A percentile compares a stretch with the other conserved stretches of the same genome.
These are phyloP conservation scores for Pezizomycotina sp. DNA, from an alignment of 2,329 filamentous ascomycete species.

Conservation along the genomic window DNA sequence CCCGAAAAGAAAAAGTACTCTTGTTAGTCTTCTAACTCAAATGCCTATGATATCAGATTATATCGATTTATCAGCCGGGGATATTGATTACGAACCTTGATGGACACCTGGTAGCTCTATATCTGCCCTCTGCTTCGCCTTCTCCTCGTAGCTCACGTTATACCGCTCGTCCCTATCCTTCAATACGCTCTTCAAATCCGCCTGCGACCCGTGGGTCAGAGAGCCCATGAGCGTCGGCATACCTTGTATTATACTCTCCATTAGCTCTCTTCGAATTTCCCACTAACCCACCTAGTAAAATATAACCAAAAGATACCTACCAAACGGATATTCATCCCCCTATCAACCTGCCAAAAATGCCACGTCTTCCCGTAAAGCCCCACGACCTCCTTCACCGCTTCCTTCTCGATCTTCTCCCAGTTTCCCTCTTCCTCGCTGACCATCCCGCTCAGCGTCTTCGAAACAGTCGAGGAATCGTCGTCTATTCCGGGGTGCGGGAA, in stretches of 20 bases:
- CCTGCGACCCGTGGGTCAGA: constrained; percentile 35
- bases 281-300: too few relatives aligned
- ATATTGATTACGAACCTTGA: too few relatives aligned
- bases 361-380: constrained; percentile 68
- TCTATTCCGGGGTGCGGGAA: constrained; percentile 43
- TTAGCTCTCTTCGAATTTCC: too few relatives aligned
- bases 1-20: too few relatives aligned
- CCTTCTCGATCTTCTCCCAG: constrained; percentile 61
- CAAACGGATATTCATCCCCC: too few relatives aligned
- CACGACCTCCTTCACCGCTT: constrained; percentile 61
- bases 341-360: constrained; percentile 74
- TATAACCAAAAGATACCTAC: too few relatives aligned
- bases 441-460: too few relatives aligned
- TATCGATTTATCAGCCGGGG: too few relatives aligned
- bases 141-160: constrained; percentile 33
- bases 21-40: too few relatives aligned
- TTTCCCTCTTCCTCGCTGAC: constrained; percentile 41
- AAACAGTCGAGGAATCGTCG: constrained; percentile 26
- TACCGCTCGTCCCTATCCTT: constrained; percentile 35
- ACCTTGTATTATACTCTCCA: constrained; percentile 35
- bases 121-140: constrained; percentile 33
- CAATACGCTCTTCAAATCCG: constrained; percentile 34
- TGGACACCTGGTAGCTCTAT: constrained; percentile 34
- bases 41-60: too few relatives aligned
- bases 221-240: constrained; percentile 41